A percentile compares a stretch with the other conserved stretches of the same genome.
Evolutionary conservation across 495 filamentous ascomycete species (phyloP).

Genomic region (Aspergillus sparsus): DNA sequence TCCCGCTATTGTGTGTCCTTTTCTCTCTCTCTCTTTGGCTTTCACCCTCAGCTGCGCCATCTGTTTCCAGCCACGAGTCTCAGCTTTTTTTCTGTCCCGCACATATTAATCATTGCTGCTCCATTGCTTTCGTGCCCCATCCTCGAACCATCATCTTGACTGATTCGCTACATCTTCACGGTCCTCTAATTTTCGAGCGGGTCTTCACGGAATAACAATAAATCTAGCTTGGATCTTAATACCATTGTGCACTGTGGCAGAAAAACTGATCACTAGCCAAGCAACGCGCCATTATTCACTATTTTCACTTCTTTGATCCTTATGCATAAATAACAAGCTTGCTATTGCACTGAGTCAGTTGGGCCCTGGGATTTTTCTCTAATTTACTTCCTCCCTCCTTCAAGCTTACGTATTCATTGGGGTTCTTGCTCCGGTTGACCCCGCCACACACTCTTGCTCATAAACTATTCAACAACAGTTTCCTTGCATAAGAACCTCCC

Average conservation of each 20-base stretch:
- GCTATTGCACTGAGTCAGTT: constrained; percentile 14
- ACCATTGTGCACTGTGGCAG: constrained; percentile 20
- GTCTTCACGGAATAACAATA: constrained; percentile 29
- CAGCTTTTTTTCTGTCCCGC: constrained; percentile 19
- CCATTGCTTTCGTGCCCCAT: constrained; percentile 32
- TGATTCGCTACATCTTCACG: constrained; percentile 25
- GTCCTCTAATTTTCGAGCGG: constrained; percentile 28
- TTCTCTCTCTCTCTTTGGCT: constrained; percentile 32
- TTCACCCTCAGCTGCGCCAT: constrained; percentile 42
- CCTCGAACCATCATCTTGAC: constrained; percentile 31
- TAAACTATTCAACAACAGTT: constrained; percentile 11
- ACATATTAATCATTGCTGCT: constrained; percentile 30
- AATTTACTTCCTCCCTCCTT: constrained; percentile 15
- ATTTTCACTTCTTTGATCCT: constrained; percentile 11
- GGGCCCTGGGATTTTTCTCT: neutral
- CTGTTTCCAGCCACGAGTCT: constrained; percentile 57
- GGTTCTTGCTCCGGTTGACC: constrained; percentile 21
- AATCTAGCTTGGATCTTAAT: constrained; percentile 25
- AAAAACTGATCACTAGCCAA: constrained; percentile 17
- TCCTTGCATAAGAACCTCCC: constrained; percentile 9
- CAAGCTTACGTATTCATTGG: constrained; percentile 28
- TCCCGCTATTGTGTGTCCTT: constrained; percentile 21
- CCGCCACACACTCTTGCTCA: constrained; percentile 23
- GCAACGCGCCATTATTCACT: constrained; percentile 5
- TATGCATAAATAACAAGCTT: constrained; percentile 20